Evolutionary conservation across 2,329 filamentous ascomycete genomes (phyloP).

Genomic region (Blastomyces emzantsi): DNA sequence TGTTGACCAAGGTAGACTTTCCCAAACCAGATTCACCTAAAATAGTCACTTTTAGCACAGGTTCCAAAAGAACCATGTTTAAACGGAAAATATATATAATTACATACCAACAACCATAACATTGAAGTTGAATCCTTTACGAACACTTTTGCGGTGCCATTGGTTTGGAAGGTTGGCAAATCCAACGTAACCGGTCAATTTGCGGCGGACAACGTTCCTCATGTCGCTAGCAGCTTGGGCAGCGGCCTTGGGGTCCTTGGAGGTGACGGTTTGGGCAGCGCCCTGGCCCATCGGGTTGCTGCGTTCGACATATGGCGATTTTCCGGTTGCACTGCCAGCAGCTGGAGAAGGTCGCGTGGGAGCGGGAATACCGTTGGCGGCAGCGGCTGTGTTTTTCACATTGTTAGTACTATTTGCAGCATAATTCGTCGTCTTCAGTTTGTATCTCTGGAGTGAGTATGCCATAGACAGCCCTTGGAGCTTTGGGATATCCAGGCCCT

Average conservation of each 20-base stretch:
- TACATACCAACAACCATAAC: conserved; percentile 98
- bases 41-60: background rate
- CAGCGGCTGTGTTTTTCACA: conserved; percentile 25
- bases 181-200: conserved; percentile 96
- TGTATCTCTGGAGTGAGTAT: conserved; percentile 11
- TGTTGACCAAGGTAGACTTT: conserved; percentile 99
- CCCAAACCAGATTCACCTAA: conserved; percentile 96
- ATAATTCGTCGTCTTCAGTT: conserved; percentile 13
- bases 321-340: conserved; percentile 39
- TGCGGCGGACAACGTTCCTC: conserved; percentile 95
- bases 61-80: background rate
- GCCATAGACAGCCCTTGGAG: conserved; percentile 16
- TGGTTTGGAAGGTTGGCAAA: conserved; percentile 99
- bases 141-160: conserved; percentile 99
- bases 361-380: conserved; percentile 23
- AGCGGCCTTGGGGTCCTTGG: conserved; percentile 53
- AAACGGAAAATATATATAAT: background rate
- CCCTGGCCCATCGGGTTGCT: conserved; percentile 49
- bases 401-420: conserved; percentile 24
- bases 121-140: conserved; percentile 99
- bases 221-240: conserved; percentile 55
- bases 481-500: conserved; percentile 6
- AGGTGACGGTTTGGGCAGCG: conserved; percentile 51
- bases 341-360: conserved; percentile 29
- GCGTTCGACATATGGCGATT: conserved; percentile 50